These are phyloP conservation scores for Trypanosoma melophagium DNA, from an alignment of 208 protist genomes.

Conservation along the genomic window DNA sequence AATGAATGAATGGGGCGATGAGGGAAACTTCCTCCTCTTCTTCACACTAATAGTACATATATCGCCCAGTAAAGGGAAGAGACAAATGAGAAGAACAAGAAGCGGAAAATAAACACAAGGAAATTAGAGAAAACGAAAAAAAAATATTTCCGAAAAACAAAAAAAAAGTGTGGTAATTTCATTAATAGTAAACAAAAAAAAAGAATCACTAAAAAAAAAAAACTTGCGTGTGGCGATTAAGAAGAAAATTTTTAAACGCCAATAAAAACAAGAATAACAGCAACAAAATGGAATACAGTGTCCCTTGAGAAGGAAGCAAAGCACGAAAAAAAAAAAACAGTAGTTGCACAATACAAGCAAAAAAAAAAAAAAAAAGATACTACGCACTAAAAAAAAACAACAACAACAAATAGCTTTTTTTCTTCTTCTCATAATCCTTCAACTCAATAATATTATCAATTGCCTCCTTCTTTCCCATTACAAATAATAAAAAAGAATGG, in stretches of 20 bases:
- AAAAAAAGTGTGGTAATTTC: no score
- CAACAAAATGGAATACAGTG: no score
- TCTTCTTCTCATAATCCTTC: neutral
- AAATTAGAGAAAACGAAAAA: neutral
- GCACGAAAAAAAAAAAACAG: neutral
- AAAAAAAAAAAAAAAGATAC: neutral
- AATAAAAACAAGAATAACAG: no score
- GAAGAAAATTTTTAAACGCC: no score
- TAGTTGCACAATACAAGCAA: neutral
- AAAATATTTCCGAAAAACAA: neutral
- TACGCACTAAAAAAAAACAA: no score
- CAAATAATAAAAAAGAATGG: no score
- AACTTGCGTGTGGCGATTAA: no score
- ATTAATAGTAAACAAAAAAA: neutral
- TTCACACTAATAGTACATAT: no score
- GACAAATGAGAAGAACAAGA: constrained; percentile 17
- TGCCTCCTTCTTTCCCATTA: no score
- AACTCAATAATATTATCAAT: neutral
- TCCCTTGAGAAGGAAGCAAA: no score
- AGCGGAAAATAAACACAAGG: constrained; percentile 9
- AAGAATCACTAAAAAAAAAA: neutral
- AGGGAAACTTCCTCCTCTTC: no score
- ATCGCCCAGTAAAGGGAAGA: neutral
- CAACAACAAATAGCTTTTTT: neutral
- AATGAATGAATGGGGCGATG: no score